Evolutionary conservation across 1,139 yeast species (phyloP), one percentile per base, ranked within the genome.

Genomic region (Zygoascus meyerae): DNA sequence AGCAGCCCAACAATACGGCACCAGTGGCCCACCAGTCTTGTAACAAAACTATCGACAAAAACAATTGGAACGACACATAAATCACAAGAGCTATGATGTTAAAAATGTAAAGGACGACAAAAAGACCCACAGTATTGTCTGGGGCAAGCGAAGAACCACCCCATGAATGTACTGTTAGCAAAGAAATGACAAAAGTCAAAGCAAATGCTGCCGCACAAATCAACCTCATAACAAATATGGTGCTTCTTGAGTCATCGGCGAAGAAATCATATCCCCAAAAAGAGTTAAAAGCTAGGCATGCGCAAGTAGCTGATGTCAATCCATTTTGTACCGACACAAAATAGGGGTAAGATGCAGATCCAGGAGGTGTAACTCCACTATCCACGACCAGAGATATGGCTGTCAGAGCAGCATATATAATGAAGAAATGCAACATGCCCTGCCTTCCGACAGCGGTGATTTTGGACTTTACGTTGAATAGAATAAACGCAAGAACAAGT

Each of bases 381-480:
- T 90, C 96, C 12, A 87, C 92, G 34, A 89, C 77, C 49, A 90
- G 71, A 5, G 90, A 74, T 53, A 82, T 68, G 28, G 84, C 74
- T 9, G 79, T 74, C 55, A 85, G 72, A 1, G 78, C 71, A 37
- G 83, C 69, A 53, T 76, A 72, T 40, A 79, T 58, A 65, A 83
- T 80, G 63, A 81, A 83, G 60, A 86, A 83, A 56, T 77, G 79
- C 48, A 87, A 68, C 81, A 89, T 85, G 61, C 92, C 98, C 12
- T 79, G 73, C 52, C 97, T 74, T 2, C 97, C 97, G 50, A 92
- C 90, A 14, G 97, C 97, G 0, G 97, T 92, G 63, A 85, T 90
- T 69, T 90, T 87, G 50, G 82, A 72, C 59, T 90, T 73, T 40
- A 89, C 81, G 56, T 84, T 83, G 70, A 81, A 84, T n/a, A 89